Evolutionary conservation across 306 rosid species (phyloP).

Genomic region (Macrotyloma uniflorum): DNA sequence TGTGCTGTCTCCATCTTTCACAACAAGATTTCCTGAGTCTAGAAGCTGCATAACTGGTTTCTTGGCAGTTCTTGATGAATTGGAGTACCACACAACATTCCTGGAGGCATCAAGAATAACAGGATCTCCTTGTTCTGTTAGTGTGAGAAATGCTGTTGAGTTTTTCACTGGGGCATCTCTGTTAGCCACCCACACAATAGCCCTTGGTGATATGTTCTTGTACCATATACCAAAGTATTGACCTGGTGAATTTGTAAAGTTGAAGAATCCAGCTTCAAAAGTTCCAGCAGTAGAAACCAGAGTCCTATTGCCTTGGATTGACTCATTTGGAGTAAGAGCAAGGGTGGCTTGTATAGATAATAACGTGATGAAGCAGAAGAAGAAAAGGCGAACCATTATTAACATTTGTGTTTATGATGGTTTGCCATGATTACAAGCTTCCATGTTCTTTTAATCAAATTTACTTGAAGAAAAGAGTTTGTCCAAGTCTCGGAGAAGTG

Average conservation of each 20-base stretch:
- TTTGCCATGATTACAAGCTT: neutral
- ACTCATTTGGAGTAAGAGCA: neutral
- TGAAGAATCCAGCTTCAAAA: slow-evolving; percentile 10
- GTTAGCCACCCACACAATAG: slow-evolving; percentile 18
- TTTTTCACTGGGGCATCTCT: neutral
- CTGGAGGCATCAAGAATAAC: slow-evolving; percentile 4
- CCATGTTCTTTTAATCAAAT: neutral
- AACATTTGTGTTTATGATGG: neutral
- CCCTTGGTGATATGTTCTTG: slow-evolving; percentile 1
- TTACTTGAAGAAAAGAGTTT: neutral
- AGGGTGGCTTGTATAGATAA: neutral
- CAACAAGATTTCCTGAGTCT: slow-evolving; percentile 21
- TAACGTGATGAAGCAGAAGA: neutral
- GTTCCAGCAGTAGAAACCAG: neutral
- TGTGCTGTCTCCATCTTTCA: neutral
- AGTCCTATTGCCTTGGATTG: neutral
- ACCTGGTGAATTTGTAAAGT: neutral
- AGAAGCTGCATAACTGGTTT: slow-evolving; percentile 7
- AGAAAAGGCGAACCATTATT: neutral
- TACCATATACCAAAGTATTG: slow-evolving; percentile 19
- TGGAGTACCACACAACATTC: neutral
- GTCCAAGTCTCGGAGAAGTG: neutral
- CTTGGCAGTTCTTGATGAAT: neutral
- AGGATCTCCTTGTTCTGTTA: slow-evolving; percentile 6
- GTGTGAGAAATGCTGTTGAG: neutral